Conservation (phyloP, 2,329 filamentous ascomycete species). For the Monilinia fructigena region DNA sequence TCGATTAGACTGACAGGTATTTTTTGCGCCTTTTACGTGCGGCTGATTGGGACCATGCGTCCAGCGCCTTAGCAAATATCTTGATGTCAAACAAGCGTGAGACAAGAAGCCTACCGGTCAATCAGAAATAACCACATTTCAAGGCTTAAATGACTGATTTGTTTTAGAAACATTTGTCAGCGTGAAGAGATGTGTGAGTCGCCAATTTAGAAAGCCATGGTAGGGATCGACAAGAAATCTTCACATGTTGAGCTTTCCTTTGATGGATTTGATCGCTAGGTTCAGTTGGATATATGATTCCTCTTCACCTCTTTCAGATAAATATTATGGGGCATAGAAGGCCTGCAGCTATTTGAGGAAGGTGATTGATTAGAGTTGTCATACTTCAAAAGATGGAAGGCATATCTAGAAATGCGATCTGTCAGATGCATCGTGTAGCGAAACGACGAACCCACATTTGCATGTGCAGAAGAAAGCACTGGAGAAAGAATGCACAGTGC, state of each 20-base stretch:
- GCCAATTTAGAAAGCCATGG: constrained; percentile 8
- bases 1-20: background rate
- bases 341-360: constrained; percentile 11
- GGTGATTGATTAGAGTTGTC: constrained; percentile 8
- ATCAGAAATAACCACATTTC: constrained; percentile 20
- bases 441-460: constrained; percentile 7
- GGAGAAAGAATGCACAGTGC: background rate
- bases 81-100: constrained; percentile 6
- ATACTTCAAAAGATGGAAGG: constrained; percentile 13
- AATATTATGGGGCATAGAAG: constrained; percentile 19
- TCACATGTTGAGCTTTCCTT: background rate
- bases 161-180: constrained; percentile 5
- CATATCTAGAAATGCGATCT: constrained; percentile 20
- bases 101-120: constrained; percentile 1
- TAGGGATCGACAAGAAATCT: constrained; percentile 2
- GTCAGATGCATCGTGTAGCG: constrained; percentile 18
- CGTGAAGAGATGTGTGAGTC: constrained; percentile 3
- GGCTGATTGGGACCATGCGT: constrained; percentile 10
- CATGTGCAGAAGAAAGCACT: constrained; percentile 16
- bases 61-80: constrained; percentile 1
- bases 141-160: background rate
- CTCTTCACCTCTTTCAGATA: background rate
- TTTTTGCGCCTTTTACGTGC: background rate
- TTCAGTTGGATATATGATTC: background rate
- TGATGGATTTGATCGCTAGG: constrained; percentile 3